Conservation (phyloP, 2,329 filamentous ascomycete species). For the Fusarium mangiferae region DNA sequence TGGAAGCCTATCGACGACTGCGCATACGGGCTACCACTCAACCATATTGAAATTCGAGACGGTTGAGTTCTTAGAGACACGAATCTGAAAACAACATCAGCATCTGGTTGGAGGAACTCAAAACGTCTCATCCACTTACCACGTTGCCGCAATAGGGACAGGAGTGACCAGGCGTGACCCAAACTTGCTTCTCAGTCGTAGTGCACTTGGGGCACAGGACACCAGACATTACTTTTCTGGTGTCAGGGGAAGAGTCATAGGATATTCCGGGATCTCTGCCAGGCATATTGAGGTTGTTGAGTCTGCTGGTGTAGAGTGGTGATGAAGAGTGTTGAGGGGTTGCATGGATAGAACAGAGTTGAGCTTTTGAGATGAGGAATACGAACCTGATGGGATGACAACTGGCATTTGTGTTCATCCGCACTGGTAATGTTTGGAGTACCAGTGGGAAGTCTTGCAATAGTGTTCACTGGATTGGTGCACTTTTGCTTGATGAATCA, state of each 20-base stretch:
- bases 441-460: rapidly evolving
- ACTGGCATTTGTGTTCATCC: rapidly evolving
- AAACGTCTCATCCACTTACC: rapidly evolving
- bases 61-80: neutral
- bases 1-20: rapidly evolving
- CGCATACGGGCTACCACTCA: neutral
- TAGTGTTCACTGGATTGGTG: neutral
- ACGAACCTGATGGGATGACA: rapidly evolving
- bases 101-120: rapidly evolving
- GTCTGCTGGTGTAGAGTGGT: rapidly evolving
- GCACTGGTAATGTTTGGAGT: rapidly evolving
- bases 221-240: no score
- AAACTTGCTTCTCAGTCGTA: neutral
- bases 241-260: neutral
- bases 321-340: rapidly evolving
- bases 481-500: rapidly evolving
- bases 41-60: neutral
- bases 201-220: neutral
- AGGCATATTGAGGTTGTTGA: neutral
- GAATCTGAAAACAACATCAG: rapidly evolving
- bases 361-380: neutral
- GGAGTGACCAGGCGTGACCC: neutral
- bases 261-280: no score
- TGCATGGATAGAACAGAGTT: rapidly evolving
- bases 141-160: neutral